Base-by-base conservation (phyloP, 345 rosid species). In the Pseudoturritis turrita region DNA sequence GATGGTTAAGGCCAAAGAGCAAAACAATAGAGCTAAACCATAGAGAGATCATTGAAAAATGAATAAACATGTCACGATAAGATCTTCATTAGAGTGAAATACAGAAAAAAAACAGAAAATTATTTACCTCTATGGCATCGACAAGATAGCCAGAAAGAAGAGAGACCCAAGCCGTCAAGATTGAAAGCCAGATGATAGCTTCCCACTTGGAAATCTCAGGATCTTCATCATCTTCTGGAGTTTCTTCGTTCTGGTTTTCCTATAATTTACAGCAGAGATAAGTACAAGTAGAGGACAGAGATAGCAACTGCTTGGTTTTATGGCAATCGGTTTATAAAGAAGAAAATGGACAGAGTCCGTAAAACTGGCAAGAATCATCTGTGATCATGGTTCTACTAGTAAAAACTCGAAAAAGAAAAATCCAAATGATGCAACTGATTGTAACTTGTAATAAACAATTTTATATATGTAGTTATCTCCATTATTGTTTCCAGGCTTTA, bases 161-260 rank as follows among this genome's bases (percentile, higher is more conserved):
- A 49, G 96, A 94, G 49, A 94, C 90, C 96, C 98, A 91, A 73
- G 89, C 88, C 2, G 97, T 86, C 87, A 94, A 82, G 68, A 91
- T 83, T 19, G 80, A 74, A 43, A 94, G 96, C 98, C 98, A 94
- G 55, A 86, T 78, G 33, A 94, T 46, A 21, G 97, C 82, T 83
- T 94, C 98, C 87, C 86, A 82, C 76, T 88, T 89, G 25, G 91
- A 76, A 58, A 94, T 83, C 81, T 94, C 98, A 1, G 96, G 92
- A 14, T 64, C 77, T 71, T 91, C 98, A 19, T 83, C 86, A 17
- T 80, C 81, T 1, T 75, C 82, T 8, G 68, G 33, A 26, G 63
- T 63, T 66, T 81, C 94, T 50, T 65, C 84, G 14, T 33, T 66
- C 56, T 78, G 82, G 79, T 72, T 76, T 70, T 89, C 98, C 97